Percentiles rank a stretch among this genome's conserved stretches.
Evolutionary conservation across 140 eudicot species (phyloP).

Genomic region (Senecio squalidus): DNA sequence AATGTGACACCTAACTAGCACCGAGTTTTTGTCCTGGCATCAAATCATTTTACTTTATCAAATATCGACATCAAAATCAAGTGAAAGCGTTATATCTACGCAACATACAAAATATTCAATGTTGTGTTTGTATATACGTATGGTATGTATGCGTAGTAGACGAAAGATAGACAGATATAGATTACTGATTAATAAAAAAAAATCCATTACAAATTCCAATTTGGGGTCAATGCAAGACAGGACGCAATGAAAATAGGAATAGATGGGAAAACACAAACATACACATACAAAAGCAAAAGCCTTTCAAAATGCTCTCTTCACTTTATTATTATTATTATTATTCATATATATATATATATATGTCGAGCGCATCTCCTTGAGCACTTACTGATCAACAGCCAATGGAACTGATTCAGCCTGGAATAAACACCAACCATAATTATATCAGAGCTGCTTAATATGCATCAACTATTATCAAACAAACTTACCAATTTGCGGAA

Average conservation of each 20-base stretch:
- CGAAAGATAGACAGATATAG: background rate
- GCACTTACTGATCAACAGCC: slow-evolving; percentile 37
- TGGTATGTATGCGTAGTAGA: background rate
- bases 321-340: slow-evolving; percentile 5
- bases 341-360: too few species aligned
- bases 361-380: background rate
- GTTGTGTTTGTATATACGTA: too few species aligned
- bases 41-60: too few species aligned
- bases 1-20: too few species aligned
- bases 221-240: slow-evolving; percentile 11
- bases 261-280: slow-evolving; percentile 10
- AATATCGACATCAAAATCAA: too few species aligned
- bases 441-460: background rate
- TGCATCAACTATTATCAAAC: too few species aligned
- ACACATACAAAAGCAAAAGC: slow-evolving; percentile 13
- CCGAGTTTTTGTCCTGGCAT: too few species aligned
- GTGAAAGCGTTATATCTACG: background rate
- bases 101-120: too few species aligned
- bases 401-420: slow-evolving; percentile 78
- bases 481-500: slow-evolving; percentile 61
- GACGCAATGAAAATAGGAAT: slow-evolving; percentile 16
- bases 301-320: slow-evolving; percentile 22
- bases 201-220: slow-evolving; percentile 6
- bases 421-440: background rate
- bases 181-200: background rate